phyloP scores from a whole-genome alignment of 2,329 filamentous ascomycete genomes.

The Diaporthe batatas region DNA sequence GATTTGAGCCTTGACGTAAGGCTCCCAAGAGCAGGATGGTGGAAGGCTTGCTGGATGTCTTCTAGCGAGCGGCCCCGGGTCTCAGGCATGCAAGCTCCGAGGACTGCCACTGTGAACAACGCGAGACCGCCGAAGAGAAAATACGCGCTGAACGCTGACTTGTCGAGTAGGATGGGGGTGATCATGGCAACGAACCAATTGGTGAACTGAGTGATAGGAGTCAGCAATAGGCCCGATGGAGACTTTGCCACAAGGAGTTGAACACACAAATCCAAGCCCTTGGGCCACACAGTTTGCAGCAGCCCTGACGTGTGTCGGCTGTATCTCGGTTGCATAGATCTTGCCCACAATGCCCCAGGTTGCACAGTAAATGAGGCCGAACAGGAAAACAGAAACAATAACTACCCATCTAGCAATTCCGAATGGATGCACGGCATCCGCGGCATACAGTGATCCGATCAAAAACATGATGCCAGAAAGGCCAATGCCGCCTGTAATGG shows the following conservation, averaged over 20 bases:
- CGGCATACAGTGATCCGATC: slow-evolving; percentile 66
- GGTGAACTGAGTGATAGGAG: slow-evolving; percentile 46
- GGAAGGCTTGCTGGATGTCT: slow-evolving; percentile 62
- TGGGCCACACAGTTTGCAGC: slow-evolving; percentile 66
- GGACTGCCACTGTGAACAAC: slow-evolving; percentile 54
- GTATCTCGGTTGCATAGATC: slow-evolving; percentile 71
- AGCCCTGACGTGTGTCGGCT: slow-evolving; percentile 66
- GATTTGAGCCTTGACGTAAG: slow-evolving; percentile 21
- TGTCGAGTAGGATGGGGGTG: slow-evolving; percentile 57
- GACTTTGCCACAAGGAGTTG: neutral
- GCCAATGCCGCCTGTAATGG: slow-evolving; percentile 65
- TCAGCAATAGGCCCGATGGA: neutral
- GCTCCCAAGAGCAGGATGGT: slow-evolving; percentile 44
- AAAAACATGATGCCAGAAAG: slow-evolving; percentile 65
- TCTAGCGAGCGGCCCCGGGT: slow-evolving; percentile 63
- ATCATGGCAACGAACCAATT: slow-evolving; percentile 60
- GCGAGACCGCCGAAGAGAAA: slow-evolving; percentile 60
- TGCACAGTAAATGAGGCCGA: slow-evolving; percentile 59
- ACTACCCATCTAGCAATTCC: slow-evolving; percentile 63
- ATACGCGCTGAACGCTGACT: slow-evolving; percentile 59
- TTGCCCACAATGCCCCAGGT: slow-evolving; percentile 69
- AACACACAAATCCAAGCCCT: slow-evolving; percentile 48
- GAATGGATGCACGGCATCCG: slow-evolving; percentile 55
- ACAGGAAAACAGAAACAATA: slow-evolving; percentile 63
- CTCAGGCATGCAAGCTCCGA: slow-evolving; percentile 62